These are phyloP conservation scores for Brassica juncea DNA, from an alignment of 345 rosid species.

Conservation along the genomic window DNA sequence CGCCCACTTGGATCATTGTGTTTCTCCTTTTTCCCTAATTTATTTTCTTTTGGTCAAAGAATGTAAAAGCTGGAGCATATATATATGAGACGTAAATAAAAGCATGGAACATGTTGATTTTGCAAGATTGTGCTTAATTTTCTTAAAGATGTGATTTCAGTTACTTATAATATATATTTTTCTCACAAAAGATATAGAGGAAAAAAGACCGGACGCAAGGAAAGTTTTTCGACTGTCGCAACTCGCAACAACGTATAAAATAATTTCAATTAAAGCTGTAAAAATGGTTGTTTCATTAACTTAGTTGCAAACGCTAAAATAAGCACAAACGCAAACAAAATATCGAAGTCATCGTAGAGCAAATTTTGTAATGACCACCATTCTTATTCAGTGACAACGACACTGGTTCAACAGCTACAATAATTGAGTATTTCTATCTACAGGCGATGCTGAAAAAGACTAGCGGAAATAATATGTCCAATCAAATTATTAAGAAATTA, in stretches of 20 bases:
- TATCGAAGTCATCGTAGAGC: not conserved
- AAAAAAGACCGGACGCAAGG: not conserved
- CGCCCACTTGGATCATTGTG: constrained; percentile 20
- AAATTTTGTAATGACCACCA: constrained; percentile 1
- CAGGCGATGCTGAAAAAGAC: constrained; percentile 32
- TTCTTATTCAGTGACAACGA: constrained; percentile 4
- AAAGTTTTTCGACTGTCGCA: not conserved
- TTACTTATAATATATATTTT: not conserved
- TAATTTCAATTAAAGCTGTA: not conserved
- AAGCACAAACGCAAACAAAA: too few relatives aligned
- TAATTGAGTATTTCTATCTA: constrained; percentile 9
- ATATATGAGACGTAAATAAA: not conserved
- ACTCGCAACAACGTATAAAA: not conserved
- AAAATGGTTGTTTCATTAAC: not conserved
- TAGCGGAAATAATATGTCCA: constrained; percentile 28
- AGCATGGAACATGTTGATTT: constrained; percentile 7
- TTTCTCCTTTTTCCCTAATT: not conserved
- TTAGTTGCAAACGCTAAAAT: not conserved
- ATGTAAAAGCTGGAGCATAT: constrained; percentile 1
- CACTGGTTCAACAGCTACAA: constrained; percentile 31
- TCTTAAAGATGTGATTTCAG: not conserved
- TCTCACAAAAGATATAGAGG: not conserved
- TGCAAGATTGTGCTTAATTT: not conserved
- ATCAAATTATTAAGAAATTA: constrained; percentile 2
- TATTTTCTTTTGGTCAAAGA: not conserved